A percentile compares a stretch with the other conserved stretches of the same genome.
Conservation (phyloP, 176 grass and related monocot genomes). For the Calamus simplicifolius region DNA sequence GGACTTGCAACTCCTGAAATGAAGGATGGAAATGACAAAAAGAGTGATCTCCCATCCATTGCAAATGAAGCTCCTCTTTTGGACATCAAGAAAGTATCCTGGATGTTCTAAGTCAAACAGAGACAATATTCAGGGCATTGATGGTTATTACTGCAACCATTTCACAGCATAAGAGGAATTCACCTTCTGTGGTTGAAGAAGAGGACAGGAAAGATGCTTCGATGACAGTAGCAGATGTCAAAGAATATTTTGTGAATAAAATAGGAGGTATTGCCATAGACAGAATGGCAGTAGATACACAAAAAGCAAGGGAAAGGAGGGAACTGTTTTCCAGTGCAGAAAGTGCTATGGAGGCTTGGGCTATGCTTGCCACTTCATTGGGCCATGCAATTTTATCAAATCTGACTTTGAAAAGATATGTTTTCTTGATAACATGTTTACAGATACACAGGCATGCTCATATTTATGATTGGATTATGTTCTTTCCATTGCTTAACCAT, state of each 20-base stretch:
- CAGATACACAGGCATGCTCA: conserved; percentile 64
- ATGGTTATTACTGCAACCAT: too few species aligned
- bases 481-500: neutral
- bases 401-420: conserved; percentile 97
- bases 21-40: conserved; percentile 18
- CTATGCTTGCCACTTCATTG: conserved; percentile 81
- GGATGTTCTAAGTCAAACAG: conserved; percentile 63
- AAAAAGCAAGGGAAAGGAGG: too few species aligned
- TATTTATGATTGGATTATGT: neutral
- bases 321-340: too few species aligned
- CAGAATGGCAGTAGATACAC: too few species aligned
- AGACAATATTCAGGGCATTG: too few species aligned
- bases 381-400: conserved; percentile 86
- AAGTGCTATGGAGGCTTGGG: too few species aligned
- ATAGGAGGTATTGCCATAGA: too few species aligned
- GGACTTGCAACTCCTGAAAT: conserved; percentile 56
- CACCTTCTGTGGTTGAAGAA: too few species aligned
- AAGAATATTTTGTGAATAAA: too few species aligned
- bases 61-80: conserved; percentile 40
- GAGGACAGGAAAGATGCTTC: too few species aligned
- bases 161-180: too few species aligned
- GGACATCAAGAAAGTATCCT: conserved; percentile 72
- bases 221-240: too few species aligned
- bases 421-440: conserved; percentile 81
- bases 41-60: conserved; percentile 18